These are phyloP conservation scores for Erucastrum elatum DNA, from an alignment of 345 rosid genomes.

Conservation along the genomic window DNA sequence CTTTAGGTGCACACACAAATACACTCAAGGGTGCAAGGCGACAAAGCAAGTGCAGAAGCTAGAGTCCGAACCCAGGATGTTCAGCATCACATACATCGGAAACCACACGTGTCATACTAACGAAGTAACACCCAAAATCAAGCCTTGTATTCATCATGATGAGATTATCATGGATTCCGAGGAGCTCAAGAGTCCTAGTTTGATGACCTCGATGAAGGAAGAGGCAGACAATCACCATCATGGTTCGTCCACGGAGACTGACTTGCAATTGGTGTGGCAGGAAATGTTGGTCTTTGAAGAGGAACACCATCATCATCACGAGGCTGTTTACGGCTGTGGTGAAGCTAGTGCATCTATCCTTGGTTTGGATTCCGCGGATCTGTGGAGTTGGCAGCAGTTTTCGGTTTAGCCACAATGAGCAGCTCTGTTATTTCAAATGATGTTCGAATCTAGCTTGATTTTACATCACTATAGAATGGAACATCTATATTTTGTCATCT, in stretches of 20 bases:
- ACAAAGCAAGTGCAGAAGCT: constrained; percentile 74
- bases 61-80: constrained; percentile 51
- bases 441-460: constrained; percentile 23
- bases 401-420: constrained; percentile 8
- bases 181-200: constrained; percentile 32
- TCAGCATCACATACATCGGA: constrained; percentile 56
- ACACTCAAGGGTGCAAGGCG: constrained; percentile 69
- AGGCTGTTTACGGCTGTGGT: constrained; percentile 3
- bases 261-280: constrained; percentile 34
- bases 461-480: constrained; percentile 21
- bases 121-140: constrained; percentile 6
- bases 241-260: constrained; percentile 21
- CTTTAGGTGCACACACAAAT: constrained; percentile 80
- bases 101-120: constrained; percentile 60
- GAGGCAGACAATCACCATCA: constrained; percentile 29
- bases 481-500: constrained; percentile 6
- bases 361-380: constrained; percentile 6
- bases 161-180: constrained; percentile 32
- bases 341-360: constrained; percentile 23
- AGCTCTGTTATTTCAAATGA: constrained; percentile 11
- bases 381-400: constrained; percentile 17
- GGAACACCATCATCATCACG: constrained; percentile 29
- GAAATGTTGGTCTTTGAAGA: constrained; percentile 19
- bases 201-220: constrained; percentile 21
- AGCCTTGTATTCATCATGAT: constrained; percentile 29